Evolutionary conservation across 2,329 filamentous ascomycete species (phyloP).

Genomic region (Daldinia sp.): DNA sequence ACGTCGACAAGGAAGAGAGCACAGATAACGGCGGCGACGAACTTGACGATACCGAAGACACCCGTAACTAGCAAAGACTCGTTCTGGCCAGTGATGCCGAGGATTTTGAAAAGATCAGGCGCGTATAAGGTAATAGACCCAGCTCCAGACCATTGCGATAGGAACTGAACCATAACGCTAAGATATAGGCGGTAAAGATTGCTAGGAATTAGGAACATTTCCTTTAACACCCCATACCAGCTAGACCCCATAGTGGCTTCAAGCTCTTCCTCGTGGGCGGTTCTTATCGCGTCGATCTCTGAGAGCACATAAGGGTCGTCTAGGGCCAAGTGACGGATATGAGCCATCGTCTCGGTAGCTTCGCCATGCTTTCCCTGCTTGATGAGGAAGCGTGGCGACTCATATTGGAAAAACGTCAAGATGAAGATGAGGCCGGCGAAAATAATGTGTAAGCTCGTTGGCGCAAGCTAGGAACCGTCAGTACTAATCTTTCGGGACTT

Average conservation of each 20-base stretch:
- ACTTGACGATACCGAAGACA: constrained; percentile 79
- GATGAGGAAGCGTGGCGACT: constrained; percentile 76
- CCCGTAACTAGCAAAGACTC: constrained; percentile 77
- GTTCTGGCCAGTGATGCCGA: constrained; percentile 73
- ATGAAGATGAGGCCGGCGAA: constrained; percentile 76
- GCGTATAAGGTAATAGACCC: constrained; percentile 81
- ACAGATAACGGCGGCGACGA: constrained; percentile 71
- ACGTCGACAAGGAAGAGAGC: constrained; percentile 82
- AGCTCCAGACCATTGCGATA: constrained; percentile 78
- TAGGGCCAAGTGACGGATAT: constrained; percentile 65
- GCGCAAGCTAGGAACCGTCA: constrained; percentile 63
- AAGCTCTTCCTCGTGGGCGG: constrained; percentile 72
- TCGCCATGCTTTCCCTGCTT: constrained; percentile 68
- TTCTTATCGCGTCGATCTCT: constrained; percentile 71
- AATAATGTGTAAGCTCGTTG: constrained; percentile 79
- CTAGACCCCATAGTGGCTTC: constrained; percentile 73
- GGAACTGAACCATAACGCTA: constrained; percentile 71
- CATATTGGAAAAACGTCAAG: constrained; percentile 72
- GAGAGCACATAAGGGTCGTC: constrained; percentile 68
- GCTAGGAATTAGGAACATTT: constrained; percentile 71
- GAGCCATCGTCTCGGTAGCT: constrained; percentile 63
- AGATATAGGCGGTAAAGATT: constrained; percentile 80
- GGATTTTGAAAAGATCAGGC: constrained; percentile 73
- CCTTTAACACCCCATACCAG: constrained; percentile 71
- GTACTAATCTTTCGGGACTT: constrained; percentile 24